Evolutionary conservation across 345 rosid species (phyloP), one percentile per base, ranked within the genome.

Genomic region (Melaleuca alternifolia): DNA sequence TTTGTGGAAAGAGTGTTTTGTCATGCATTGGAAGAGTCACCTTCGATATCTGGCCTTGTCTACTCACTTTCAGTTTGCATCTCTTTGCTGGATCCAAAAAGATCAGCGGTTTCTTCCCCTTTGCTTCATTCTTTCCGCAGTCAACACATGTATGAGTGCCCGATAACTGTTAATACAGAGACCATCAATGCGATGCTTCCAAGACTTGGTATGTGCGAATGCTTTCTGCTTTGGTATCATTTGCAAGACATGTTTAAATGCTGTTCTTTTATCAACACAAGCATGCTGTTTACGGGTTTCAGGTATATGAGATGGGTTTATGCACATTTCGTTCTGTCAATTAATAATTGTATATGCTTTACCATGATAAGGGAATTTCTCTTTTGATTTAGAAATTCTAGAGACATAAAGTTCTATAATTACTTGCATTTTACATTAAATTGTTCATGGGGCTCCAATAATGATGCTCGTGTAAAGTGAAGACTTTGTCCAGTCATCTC

Each of bases 11-110:
- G 95, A 92, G 95, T 98, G 88, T 98, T 96, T 90, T 90, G 93
- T 85, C 99, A 96, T 92, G 99, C 98, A 77, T 85, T 98, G 94
- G 98, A 96, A 90, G 98, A 95, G 89, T 94, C 99, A 33, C 90
- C 91, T 87, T 98, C 99, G 53, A 95, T 94, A 89, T 95, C 98
- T 88, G 92, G 95, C 83, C 99, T 95, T 90, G 98, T 96, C 86
- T 92, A 98, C 90, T 94, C 99, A 10, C 98, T 98, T 85, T 95
- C 99, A 86, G 99, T 98, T 84, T 98, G 99, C 90, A 95, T 95
- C 86, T 95, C 98, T 52, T 89, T 98, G 92, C 86, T 96, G 93
- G 99, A 98, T 93, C 99, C 99, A 81, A 95, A 93, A 90, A 93
- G 96, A 91, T 94, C 96, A 30, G 93, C 97, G 51, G 57, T 89